Percentiles rank a stretch among this genome's conserved stretches.
These are phyloP conservation scores for Decorospora gaudefroyi DNA, from an alignment of 2,329 filamentous ascomycete genomes.

Conservation along the genomic window DNA sequence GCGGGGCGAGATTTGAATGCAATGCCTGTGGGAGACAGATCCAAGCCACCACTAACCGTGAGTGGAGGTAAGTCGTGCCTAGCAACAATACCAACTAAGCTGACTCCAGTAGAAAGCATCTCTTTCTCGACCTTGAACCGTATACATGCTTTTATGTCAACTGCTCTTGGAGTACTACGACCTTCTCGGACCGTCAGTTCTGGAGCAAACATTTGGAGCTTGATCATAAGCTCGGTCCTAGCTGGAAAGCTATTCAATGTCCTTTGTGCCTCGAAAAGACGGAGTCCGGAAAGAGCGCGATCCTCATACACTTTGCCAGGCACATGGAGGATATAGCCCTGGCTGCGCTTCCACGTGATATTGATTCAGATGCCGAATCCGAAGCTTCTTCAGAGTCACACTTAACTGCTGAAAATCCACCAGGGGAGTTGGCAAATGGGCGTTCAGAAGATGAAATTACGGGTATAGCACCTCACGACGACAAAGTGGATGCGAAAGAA, in stretches of 20 bases:
- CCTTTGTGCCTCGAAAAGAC: conserved; percentile 24
- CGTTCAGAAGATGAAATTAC: too few species aligned
- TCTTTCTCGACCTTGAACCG: conserved; percentile 28
- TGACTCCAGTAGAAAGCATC: conserved; percentile 22
- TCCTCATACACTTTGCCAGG: conserved; percentile 24
- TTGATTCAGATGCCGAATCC: conserved; percentile 23
- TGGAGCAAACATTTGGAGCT: conserved; percentile 28
- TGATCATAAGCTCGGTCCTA: conserved; percentile 22
- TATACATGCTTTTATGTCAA: conserved; percentile 25
- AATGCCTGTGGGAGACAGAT: conserved; percentile 23
- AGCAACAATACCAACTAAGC: background rate
- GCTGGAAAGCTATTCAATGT: conserved; percentile 22
- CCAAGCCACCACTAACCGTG: conserved; percentile 17
- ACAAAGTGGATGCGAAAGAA: too few species aligned
- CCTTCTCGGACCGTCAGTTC: conserved; percentile 18
- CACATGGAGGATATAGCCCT: conserved; percentile 36
- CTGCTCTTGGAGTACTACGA: conserved; percentile 17
- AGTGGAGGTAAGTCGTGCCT: conserved; percentile 34
- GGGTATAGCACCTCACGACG: too few species aligned
- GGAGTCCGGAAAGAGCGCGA: conserved; percentile 13
- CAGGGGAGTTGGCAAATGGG: too few species aligned
- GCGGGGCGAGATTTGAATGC: conserved; percentile 27
- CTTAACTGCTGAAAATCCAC: too few species aligned
- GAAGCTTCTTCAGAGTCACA: too few species aligned
- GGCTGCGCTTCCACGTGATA: conserved; percentile 18